Base-by-base conservation (phyloP, 2,329 filamentous ascomycete genomes). In the Trichoderma gracile region DNA sequence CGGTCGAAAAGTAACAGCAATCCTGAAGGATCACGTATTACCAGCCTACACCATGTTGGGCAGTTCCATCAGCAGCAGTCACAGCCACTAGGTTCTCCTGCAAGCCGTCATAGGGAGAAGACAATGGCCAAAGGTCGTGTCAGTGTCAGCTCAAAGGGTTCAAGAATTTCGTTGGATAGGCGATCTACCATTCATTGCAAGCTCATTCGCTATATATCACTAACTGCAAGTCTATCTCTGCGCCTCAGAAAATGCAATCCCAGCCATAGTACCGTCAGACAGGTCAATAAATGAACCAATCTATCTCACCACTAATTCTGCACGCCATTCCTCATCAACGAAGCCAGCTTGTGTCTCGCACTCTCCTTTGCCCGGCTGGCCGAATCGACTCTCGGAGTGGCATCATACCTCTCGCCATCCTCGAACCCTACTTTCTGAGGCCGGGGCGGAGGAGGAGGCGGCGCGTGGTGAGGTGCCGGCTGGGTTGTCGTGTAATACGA, bases 311-410 rank as follows among this genome's bases (percentile, higher is more conserved):
- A 38, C 50, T 64, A 33, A 2, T 30, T 56, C 33, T 91, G 92
- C 74, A 91, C 88, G 30, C 71, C 72, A 55, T 73, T 68, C 61
- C 73, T 72, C 74, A 76, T 76, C 4, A 73, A 73, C 54, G 71
- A 72, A 17, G 73, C 74, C 64, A 77, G 65, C 64, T 73, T 70
- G 65, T 76, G 72, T 62, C 75, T 67, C 10, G 74, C 71, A 25
- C 75, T 73, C 49, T 77, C 74, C 59, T 72, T 71, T 0, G 69
- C 66, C 14, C 67, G 64, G 8, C 69, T 69, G 1, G 63, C 50
- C 3, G 68, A 65, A 40, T 71, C 70, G 3, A 30, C 58, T 17
- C 69, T 64, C 4, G 74, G 68, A 47, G 67, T 64, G 3, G 69
- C 74, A 30, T 76, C 75, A 62, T 73, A 77, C 1, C 70, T 66